Percentiles rank a stretch among this genome's conserved stretches.
Conservation (phyloP, 2,329 filamentous ascomycete genomes). For the Juglanconis oblonga region DNA sequence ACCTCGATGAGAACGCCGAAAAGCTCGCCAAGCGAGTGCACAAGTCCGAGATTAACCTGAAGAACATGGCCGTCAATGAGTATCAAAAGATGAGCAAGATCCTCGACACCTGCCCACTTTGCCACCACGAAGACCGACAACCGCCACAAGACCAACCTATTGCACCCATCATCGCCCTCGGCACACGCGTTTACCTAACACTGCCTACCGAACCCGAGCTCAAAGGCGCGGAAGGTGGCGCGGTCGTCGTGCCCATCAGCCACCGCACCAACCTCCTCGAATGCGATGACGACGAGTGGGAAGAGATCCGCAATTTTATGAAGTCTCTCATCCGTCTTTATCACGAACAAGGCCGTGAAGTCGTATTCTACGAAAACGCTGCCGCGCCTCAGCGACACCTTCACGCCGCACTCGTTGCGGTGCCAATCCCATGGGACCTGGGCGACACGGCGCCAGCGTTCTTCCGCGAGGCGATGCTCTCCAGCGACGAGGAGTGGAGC, state of each 20-base stretch:
- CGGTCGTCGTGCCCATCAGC: constrained; percentile 83
- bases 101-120: constrained; percentile 84
- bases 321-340: constrained; percentile 93
- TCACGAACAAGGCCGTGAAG: constrained; percentile 85
- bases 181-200: constrained; percentile 82
- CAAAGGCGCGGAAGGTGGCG: constrained; percentile 65
- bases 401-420: constrained; percentile 81
- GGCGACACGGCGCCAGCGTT: constrained; percentile 90
- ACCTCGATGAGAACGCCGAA: constrained; percentile 93
- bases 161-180: constrained; percentile 83
- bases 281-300: constrained; percentile 97
- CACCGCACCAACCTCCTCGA: constrained; percentile 90
- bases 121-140: constrained; percentile 80
- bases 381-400: constrained; percentile 72
- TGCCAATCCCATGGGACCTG: constrained; percentile 87
- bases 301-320: constrained; percentile 99
- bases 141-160: constrained; percentile 64
- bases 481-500: constrained; percentile 87
- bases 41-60: constrained; percentile 82
- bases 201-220: constrained; percentile 88
- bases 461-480: constrained; percentile 90
- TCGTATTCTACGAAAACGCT: constrained; percentile 97
- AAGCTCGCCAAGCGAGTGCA: constrained; percentile 86
- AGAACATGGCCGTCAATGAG: constrained; percentile 81
- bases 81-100: constrained; percentile 87